Percentiles rank a stretch among this genome's conserved stretches.
These are phyloP conservation scores for Eucalyptus marginata DNA, from an alignment of 345 rosid genomes.

Conservation along the genomic window DNA sequence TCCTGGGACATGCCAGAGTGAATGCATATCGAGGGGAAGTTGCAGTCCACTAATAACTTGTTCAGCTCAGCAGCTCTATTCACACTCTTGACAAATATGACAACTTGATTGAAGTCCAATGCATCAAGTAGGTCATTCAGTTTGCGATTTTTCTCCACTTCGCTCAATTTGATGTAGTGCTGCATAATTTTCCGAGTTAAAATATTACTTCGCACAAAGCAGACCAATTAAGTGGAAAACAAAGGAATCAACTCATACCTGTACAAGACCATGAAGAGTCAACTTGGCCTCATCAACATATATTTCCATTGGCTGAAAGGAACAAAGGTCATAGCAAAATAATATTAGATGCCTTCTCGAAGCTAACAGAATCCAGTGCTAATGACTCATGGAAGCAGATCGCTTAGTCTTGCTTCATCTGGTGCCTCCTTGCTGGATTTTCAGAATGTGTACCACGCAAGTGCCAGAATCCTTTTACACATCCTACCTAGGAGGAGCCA, in stretches of 20 bases:
- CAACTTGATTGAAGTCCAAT: constrained; percentile 97
- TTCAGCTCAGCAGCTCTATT: constrained; percentile 91
- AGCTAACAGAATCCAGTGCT: constrained; percentile 51
- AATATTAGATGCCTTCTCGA: constrained; percentile 56
- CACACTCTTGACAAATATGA: constrained; percentile 95
- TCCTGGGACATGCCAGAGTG: constrained; percentile 99
- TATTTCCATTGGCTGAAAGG: constrained; percentile 99
- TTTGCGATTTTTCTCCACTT: constrained; percentile 95
- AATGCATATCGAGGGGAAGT: constrained; percentile 95
- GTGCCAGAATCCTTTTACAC: not conserved
- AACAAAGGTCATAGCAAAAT: constrained; percentile 62
- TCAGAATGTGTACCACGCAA: not conserved
- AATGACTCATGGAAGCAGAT: constrained; percentile 39
- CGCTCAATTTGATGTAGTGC: constrained; percentile 97
- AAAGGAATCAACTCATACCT: constrained; percentile 21
- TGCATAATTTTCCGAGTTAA: constrained; percentile 3
- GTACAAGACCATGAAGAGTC: constrained; percentile 99
- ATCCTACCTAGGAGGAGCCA: not conserved
- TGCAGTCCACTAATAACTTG: constrained; percentile 89
- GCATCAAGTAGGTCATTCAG: constrained; percentile 96
- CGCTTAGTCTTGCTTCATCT: constrained; percentile 23
- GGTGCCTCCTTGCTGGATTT: constrained; percentile 12
- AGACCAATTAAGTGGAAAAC: not conserved
- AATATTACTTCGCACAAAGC: not conserved
- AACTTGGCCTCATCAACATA: constrained; percentile 98